Evolutionary conservation across 2,329 filamentous ascomycete genomes (phyloP).

Genomic region (Lasiodiplodia sp.): DNA sequence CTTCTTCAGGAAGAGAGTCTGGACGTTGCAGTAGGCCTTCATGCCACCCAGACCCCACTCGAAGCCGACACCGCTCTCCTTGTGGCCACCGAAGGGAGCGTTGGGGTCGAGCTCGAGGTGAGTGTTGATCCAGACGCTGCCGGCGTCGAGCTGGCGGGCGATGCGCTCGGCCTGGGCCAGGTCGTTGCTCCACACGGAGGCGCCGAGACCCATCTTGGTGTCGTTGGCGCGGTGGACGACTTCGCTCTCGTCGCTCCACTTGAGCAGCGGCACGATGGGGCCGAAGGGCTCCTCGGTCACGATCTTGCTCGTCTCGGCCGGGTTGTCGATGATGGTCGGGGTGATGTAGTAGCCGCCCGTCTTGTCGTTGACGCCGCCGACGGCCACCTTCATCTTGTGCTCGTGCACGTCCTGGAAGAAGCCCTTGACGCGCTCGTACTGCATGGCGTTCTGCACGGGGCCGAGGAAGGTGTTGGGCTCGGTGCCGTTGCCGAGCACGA

Average conservation of each 20-base stretch:
- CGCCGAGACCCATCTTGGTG: conserved; percentile 60
- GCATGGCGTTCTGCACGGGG: conserved; percentile 70
- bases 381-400: conserved; percentile 61
- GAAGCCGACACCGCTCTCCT: conserved; percentile 67
- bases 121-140: conserved; percentile 61
- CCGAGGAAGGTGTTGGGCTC: conserved; percentile 60
- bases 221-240: conserved; percentile 58
- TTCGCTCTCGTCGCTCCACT: conserved; percentile 64
- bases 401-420: conserved; percentile 64
- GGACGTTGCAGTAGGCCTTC: conserved; percentile 64
- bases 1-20: conserved; percentile 30
- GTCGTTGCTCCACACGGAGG: conserved; percentile 61
- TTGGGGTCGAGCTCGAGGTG: conserved; percentile 43
- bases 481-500: conserved; percentile 48
- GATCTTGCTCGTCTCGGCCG: conserved; percentile 61
- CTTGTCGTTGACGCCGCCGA: conserved; percentile 54
- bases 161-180: conserved; percentile 54
- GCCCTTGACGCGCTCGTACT: conserved; percentile 66
- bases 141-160: conserved; percentile 55
- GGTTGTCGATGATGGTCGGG: conserved; percentile 66
- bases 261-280: conserved; percentile 69
- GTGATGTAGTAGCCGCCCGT: conserved; percentile 64
- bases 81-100: conserved; percentile 68
- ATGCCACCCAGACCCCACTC: conserved; percentile 67
- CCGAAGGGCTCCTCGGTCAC: conserved; percentile 68